Evolutionary conservation across 495 filamentous ascomycete species (phyloP), one percentile per base, ranked within the genome.

Genomic region (Cercophora samala): DNA sequence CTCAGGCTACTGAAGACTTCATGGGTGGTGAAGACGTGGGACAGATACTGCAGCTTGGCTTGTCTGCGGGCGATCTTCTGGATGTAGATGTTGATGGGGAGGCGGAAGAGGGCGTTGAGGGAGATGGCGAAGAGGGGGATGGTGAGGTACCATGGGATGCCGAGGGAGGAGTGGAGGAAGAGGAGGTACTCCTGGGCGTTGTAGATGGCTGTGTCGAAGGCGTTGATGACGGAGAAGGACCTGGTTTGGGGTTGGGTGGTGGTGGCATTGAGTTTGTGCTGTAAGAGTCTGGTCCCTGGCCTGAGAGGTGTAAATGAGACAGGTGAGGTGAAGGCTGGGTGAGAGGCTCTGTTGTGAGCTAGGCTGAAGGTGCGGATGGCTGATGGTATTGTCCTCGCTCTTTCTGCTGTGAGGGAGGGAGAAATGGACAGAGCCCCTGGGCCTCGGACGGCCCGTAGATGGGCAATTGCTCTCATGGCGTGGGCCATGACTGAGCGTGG

Each of bases 71-170:
- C 22, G 63, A 81, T 72, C 66, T 65, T 66, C 64, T 77, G 81
- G 64, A 78, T 76, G 74, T 87, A 91, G 53, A 87, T 69, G 21
- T 83, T 77, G 3, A 90, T 66, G 0, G 90, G 91, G 3, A 89
- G 71, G 54, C 87, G 85, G 69, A 89, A 72, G 37, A 79, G 61
- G 32, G 83, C 79, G 64, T 88, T 88, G 60, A 94, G 78, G 58
- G 85, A 51, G 3, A 92, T 63, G 1, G 91, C 90, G 0, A 90
- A 81, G 63, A 91, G 80, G 0, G 93, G 92, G 63, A 97, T 85
- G 25, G 87, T 83, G 9, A 85, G 70, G 59, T 76, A 87, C 92
- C 92, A 96, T 67, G 92, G 85, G 3, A 90, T 82, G 58, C 81
- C 79, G 25, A 84, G 85, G 69, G 79, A 17, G 32, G 72, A 70